phyloP scores from a whole-genome alignment of 352 stramenopile genomes.

The Globisporangium canariense region DNA sequence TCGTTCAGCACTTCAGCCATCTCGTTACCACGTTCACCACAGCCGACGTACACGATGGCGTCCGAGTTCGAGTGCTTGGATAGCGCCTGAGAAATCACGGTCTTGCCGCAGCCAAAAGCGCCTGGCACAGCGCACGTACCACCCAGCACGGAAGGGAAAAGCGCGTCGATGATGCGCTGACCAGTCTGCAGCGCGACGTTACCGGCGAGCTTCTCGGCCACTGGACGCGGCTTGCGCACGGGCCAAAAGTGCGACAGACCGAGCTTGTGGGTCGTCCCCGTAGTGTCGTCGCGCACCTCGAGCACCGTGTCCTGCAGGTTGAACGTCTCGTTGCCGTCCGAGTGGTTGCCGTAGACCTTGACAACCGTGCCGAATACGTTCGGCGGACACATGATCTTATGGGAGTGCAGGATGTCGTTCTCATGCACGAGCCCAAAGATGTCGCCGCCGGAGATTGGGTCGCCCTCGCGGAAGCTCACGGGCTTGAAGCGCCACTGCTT shows the following conservation, averaged over 20 bases:
- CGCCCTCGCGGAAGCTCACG: constrained; percentile 91
- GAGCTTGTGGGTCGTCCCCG: constrained; percentile 93
- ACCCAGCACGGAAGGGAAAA: constrained; percentile 99
- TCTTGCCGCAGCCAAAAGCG: constrained; percentile 99
- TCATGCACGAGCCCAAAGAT: constrained; percentile 98
- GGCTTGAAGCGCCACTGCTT: constrained; percentile 96
- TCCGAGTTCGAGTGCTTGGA: constrained; percentile 99
- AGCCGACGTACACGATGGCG: constrained; percentile 99
- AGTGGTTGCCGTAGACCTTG: constrained; percentile 96
- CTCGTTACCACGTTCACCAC: constrained; percentile 99
- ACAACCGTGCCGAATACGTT: constrained; percentile 99
- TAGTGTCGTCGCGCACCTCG: constrained; percentile 97
- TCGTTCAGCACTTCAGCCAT: constrained; percentile 99
- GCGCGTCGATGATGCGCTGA: constrained; percentile 98
- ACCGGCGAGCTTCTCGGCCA: constrained; percentile 97
- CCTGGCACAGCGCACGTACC: constrained; percentile 98
- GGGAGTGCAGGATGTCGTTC: constrained; percentile 98
- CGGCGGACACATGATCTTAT: constrained; percentile 99
- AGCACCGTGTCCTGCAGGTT: constrained; percentile 97
- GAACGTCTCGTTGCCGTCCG: constrained; percentile 96
- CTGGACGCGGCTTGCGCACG: constrained; percentile 96
- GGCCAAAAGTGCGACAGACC: constrained; percentile 98
- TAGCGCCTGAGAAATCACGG: constrained; percentile 98
- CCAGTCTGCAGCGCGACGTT: constrained; percentile 98
- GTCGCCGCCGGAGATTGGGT: constrained; percentile 96